Percentiles rank a stretch among this genome's conserved stretches.
These are phyloP conservation scores for Clitopilus hobsonii DNA, from an alignment of 768 basidiomycete genomes.

Conservation along the genomic window DNA sequence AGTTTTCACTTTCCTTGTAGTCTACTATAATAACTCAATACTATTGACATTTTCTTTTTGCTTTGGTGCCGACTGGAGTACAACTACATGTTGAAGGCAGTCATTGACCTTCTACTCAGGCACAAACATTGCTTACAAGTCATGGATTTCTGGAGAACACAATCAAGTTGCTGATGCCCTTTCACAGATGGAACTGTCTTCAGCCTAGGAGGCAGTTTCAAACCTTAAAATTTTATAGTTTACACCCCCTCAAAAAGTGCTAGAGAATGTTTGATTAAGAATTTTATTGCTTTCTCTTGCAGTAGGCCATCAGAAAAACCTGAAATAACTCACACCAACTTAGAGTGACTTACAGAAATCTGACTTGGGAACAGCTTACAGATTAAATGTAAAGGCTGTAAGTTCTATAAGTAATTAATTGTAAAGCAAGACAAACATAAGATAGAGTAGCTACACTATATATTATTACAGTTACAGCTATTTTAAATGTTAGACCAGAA, in stretches of 20 bases:
- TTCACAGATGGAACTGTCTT: neutral
- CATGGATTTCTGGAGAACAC: neutral
- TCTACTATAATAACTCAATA: neutral
- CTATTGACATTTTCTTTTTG: conserved; percentile 12
- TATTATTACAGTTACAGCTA: too few species aligned
- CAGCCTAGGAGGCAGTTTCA: neutral
- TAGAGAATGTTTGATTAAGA: neutral
- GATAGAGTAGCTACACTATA: too few species aligned
- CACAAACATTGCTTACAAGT: neutral
- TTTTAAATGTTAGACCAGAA: too few species aligned
- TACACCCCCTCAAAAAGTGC: neutral
- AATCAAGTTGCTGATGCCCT: neutral
- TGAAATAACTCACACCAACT: too few species aligned
- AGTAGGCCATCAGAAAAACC: too few species aligned
- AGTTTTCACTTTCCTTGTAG: neutral
- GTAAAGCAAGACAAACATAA: too few species aligned
- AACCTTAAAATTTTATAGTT: neutral
- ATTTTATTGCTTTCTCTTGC: too few species aligned
- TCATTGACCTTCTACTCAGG: neutral
- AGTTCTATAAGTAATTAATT: too few species aligned
- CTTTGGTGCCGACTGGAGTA: neutral
- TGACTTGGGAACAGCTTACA: too few species aligned
- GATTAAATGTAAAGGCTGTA: too few species aligned
- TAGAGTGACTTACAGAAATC: too few species aligned
- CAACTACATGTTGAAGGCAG: neutral